These are phyloP conservation scores for Ilyonectria mors-panacis DNA, from an alignment of 2,329 filamentous ascomycete species.

Conservation along the genomic window DNA sequence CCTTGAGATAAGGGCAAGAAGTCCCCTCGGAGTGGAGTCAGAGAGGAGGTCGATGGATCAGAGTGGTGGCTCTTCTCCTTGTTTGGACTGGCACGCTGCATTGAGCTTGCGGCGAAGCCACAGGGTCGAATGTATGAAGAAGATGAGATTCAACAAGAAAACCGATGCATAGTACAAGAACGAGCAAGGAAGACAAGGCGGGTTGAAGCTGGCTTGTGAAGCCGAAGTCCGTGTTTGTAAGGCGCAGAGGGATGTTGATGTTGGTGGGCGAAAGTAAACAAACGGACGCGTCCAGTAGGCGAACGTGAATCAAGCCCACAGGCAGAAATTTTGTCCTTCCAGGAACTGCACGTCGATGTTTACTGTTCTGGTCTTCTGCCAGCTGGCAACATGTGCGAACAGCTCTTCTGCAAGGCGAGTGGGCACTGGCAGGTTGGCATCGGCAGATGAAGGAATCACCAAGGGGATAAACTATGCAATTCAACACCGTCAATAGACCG, in stretches of 20 bases:
- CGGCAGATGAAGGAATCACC: background rate
- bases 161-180: background rate
- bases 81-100: slow-evolving; percentile 35
- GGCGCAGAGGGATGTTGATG: background rate
- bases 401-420: background rate
- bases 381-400: slow-evolving; percentile 6
- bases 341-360: background rate
- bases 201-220: background rate
- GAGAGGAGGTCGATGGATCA: slow-evolving; percentile 42
- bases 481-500: background rate
- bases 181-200: background rate
- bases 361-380: background rate
- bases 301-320: background rate
- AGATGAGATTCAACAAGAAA: background rate
- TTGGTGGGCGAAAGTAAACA: slow-evolving; percentile 11
- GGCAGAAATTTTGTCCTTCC: background rate
- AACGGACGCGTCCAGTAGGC: background rate
- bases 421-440: background rate
- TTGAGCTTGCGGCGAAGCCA: slow-evolving; percentile 30
- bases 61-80: slow-evolving; percentile 43
- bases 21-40: slow-evolving; percentile 54
- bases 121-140: slow-evolving; percentile 8
- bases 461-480: background rate
- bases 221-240: slow-evolving; percentile 1
- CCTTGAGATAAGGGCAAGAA: slow-evolving; percentile 54